Conservation (phyloP, 768 basidiomycete species). For the Phallus indusiatus region DNA sequence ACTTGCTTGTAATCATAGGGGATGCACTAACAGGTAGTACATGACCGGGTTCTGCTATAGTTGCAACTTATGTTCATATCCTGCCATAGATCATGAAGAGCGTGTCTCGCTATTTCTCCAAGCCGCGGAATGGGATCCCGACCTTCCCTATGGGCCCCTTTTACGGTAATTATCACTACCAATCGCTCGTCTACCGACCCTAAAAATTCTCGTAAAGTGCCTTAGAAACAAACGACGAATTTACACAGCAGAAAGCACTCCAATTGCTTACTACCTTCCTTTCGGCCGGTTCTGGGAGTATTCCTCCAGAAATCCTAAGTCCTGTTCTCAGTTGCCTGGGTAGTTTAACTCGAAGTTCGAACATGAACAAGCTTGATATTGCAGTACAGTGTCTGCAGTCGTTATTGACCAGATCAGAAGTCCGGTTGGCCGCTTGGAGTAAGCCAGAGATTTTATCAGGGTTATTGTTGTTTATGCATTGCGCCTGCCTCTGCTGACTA, state of each 20-base stretch:
- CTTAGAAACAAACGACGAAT: slow-evolving; percentile 83
- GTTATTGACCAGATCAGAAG: slow-evolving; percentile 71
- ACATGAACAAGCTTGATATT: slow-evolving; percentile 68
- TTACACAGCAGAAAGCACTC: slow-evolving; percentile 83
- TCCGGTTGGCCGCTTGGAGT: slow-evolving; percentile 72
- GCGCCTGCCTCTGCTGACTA: neutral
- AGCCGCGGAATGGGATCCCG: slow-evolving; percentile 55
- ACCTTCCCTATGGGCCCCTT: slow-evolving; percentile 73
- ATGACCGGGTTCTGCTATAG: neutral
- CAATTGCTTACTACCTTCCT: slow-evolving; percentile 85
- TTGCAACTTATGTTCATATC: neutral
- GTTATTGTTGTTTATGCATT: slow-evolving; percentile 27
- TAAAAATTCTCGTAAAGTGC: slow-evolving; percentile 35
- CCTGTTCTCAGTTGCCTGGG: slow-evolving; percentile 55
- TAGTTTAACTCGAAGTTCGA: slow-evolving; percentile 45
- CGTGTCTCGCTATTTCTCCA: slow-evolving; percentile 68
- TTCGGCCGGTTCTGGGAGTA: slow-evolving; percentile 42
- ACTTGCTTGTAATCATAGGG: slow-evolving; percentile 74
- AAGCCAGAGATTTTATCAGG: slow-evolving; percentile 59
- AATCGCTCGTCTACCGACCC: slow-evolving; percentile 7
- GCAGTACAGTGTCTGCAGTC: slow-evolving; percentile 88
- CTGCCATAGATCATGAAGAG: slow-evolving; percentile 68
- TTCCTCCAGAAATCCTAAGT: slow-evolving; percentile 43
- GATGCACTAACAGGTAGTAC: slow-evolving; percentile 66
- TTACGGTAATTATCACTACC: slow-evolving; percentile 43